Conservation (phyloP, 129 eudicot species). For the Centella asiatica region DNA sequence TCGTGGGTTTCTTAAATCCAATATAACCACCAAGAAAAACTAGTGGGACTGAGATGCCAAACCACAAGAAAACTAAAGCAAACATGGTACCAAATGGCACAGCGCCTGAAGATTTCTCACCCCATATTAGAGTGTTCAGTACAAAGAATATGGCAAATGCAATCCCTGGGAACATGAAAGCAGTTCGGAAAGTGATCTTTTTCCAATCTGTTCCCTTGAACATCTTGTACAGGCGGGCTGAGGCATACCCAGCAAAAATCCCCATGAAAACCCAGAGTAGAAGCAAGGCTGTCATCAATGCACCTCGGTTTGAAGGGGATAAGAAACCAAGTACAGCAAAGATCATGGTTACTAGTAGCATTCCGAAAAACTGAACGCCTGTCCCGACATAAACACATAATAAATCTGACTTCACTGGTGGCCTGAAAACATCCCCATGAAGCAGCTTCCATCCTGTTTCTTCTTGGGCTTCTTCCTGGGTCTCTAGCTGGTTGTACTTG, state of each 20-base stretch:
- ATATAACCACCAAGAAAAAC: conserved; percentile 44
- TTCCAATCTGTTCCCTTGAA: conserved; percentile 60
- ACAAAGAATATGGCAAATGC: conserved; percentile 36
- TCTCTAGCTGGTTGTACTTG: conserved; percentile 47
- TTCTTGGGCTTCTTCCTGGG: conserved; percentile 55
- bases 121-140: conserved; percentile 49
- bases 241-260: conserved; percentile 49
- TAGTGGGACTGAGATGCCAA: conserved; percentile 51
- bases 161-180: conserved; percentile 48
- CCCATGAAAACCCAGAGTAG: conserved; percentile 63
- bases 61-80: conserved; percentile 48
- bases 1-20: conserved; percentile 39
- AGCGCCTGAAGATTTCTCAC: conserved; percentile 56
- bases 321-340: conserved; percentile 56
- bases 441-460: conserved; percentile 56
- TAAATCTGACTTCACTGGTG: conserved; percentile 44
- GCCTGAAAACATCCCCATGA: conserved; percentile 58
- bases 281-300: conserved; percentile 52
- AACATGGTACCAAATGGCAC: conserved; percentile 62
- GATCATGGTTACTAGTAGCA: conserved; percentile 45
- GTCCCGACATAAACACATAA: conserved; percentile 53
- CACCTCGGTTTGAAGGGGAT: conserved; percentile 58
- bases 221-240: conserved; percentile 53
- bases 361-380: conserved; percentile 52
- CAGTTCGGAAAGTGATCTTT: conserved; percentile 41